A percentile compares a stretch with the other conserved stretches of the same genome.
phyloP scores from a whole-genome alignment of 371 early-diverging fungal species.

The Mortierella sp. region DNA sequence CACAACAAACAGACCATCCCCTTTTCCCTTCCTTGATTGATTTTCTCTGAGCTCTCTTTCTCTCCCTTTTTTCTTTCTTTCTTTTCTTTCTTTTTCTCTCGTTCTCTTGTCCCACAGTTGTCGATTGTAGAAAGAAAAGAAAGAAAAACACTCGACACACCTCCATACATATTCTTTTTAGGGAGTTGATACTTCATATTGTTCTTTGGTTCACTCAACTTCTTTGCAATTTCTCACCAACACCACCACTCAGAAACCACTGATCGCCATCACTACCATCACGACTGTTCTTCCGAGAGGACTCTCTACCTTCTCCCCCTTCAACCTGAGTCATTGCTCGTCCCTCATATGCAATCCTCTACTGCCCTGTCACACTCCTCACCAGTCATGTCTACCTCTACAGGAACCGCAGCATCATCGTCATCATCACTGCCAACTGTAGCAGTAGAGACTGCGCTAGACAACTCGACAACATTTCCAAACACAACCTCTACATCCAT shows the following conservation, averaged over 20 bases:
- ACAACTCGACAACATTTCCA: not conserved
- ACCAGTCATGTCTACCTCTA: not conserved
- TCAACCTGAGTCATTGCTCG: not conserved
- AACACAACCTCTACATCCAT: not conserved
- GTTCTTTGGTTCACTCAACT: not conserved
- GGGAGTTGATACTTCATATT: not conserved
- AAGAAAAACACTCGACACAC: not conserved
- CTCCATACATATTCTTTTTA: not conserved
- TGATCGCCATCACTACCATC: not conserved
- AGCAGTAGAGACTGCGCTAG: no score
- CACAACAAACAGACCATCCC: no score
- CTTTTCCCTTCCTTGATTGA: not conserved
- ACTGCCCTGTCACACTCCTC: slow-evolving; percentile 13
- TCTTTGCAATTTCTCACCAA: not conserved
- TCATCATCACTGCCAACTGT: not conserved
- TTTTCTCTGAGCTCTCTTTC: not conserved
- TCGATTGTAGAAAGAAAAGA: no score
- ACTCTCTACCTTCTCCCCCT: not conserved
- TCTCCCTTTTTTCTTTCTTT: not conserved
- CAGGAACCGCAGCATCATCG: slow-evolving; percentile 2
- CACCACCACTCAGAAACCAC: not conserved
- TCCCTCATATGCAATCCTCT: not conserved
- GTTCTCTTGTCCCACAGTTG: slow-evolving; percentile 1
- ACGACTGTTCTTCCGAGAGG: not conserved
- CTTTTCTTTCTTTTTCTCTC: not conserved